Percentiles rank a stretch among this genome's conserved stretches.
phyloP scores from a whole-genome alignment of 495 filamentous ascomycete genomes.

The Aspergillus avenaceus region DNA sequence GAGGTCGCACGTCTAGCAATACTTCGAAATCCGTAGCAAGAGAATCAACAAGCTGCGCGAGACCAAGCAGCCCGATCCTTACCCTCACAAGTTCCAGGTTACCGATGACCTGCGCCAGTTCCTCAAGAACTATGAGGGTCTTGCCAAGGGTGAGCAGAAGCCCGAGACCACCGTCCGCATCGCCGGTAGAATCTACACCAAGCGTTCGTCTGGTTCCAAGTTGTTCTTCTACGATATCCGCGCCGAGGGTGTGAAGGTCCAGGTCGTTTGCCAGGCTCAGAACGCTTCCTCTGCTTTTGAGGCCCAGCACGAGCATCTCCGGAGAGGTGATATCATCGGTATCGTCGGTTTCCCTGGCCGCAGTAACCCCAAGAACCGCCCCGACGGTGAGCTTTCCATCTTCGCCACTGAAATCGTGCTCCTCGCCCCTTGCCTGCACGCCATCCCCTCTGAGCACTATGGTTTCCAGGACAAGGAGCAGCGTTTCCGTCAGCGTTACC shows the following conservation, averaged over 20 bases:
- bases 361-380: slow-evolving; percentile 81
- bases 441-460: slow-evolving; percentile 86
- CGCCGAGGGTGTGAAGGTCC: slow-evolving; percentile 76
- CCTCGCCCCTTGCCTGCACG: slow-evolving; percentile 87
- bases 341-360: slow-evolving; percentile 86
- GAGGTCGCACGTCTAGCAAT: slow-evolving; percentile 59
- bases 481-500: slow-evolving; percentile 83
- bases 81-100: slow-evolving; percentile 95
- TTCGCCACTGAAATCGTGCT: slow-evolving; percentile 84
- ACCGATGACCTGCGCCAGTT: slow-evolving; percentile 75
- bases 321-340: slow-evolving; percentile 86
- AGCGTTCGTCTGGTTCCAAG: slow-evolving; percentile 76
- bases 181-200: slow-evolving; percentile 84
- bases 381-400: slow-evolving; percentile 87
- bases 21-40: slow-evolving; percentile 91
- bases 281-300: slow-evolving; percentile 65
- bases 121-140: slow-evolving; percentile 63
- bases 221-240: slow-evolving; percentile 92
- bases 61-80: slow-evolving; percentile 79
- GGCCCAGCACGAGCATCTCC: slow-evolving; percentile 84
- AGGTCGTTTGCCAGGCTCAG: slow-evolving; percentile 88
- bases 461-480: slow-evolving; percentile 95
- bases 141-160: slow-evolving; percentile 81
- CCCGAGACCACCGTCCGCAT: slow-evolving; percentile 68
- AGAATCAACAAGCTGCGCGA: slow-evolving; percentile 80